Conservation (phyloP, 345 rosid species). For the Isatis tinctoria region DNA sequence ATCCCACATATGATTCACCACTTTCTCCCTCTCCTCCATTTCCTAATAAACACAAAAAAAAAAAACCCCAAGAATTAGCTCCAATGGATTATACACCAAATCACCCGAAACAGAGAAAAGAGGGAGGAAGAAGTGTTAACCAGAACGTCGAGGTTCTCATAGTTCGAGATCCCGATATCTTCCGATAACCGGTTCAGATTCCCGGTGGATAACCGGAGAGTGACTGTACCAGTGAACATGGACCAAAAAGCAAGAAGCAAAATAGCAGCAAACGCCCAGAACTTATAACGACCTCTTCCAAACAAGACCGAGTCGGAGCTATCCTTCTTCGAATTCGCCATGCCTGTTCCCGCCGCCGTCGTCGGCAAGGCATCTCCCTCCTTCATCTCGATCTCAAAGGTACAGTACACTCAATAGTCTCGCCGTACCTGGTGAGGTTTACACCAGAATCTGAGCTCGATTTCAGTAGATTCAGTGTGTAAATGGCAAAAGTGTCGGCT, state of each 20-base stretch:
- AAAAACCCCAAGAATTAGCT: neutral
- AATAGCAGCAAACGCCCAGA: conserved; percentile 74
- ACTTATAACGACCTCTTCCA: conserved; percentile 64
- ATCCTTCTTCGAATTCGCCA: conserved; percentile 47
- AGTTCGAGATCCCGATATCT: conserved; percentile 42
- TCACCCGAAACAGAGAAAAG: neutral
- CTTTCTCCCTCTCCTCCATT: conserved; percentile 85
- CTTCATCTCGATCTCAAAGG: conserved; percentile 47
- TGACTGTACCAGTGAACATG: conserved; percentile 75
- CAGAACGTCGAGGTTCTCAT: conserved; percentile 63
- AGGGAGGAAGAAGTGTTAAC: conserved; percentile 22
- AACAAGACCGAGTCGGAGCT: conserved; percentile 40
- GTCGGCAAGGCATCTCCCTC: conserved; percentile 52
- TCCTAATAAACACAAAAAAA: no score
- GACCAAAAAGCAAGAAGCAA: conserved; percentile 73
- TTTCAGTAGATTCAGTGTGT: conserved; percentile 5
- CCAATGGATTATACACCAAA: neutral
- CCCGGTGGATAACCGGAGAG: conserved; percentile 72
- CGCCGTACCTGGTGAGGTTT: neutral
- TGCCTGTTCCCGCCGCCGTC: conserved; percentile 26
- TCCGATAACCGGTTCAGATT: conserved; percentile 56
- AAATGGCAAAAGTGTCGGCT: conserved; percentile 2
- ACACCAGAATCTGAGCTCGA: neutral
- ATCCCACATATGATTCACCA: conserved; percentile 89
- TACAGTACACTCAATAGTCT: no score